Evolutionary conservation across 805 yeast genomes (phyloP).

Genomic region (Teunomyces aglyptinius): DNA sequence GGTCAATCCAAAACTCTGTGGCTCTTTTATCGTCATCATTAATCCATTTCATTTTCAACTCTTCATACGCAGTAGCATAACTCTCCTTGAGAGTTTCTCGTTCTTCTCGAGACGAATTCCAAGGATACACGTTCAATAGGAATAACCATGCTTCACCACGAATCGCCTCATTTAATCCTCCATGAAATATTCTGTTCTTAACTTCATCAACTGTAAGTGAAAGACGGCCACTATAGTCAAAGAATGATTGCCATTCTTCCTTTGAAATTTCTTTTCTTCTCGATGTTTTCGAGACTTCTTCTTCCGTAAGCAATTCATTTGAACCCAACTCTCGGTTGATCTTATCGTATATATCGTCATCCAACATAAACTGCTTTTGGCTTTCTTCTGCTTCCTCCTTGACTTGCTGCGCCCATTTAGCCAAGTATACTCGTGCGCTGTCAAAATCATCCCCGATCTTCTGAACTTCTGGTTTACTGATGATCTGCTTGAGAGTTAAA

Average conservation of each 20-base stretch:
- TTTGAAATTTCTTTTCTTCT: constrained; percentile 64
- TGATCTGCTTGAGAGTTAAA: constrained; percentile 51
- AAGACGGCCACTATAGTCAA: constrained; percentile 76
- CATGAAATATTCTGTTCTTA: constrained; percentile 83
- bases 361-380: constrained; percentile 48
- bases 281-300: constrained; percentile 58
- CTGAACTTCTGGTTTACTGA: constrained; percentile 76
- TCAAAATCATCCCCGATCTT: constrained; percentile 87
- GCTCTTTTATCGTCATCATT: constrained; percentile 48
- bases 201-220: constrained; percentile 74
- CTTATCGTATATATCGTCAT: constrained; percentile 58
- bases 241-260: constrained; percentile 82
- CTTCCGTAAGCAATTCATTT: constrained; percentile 54
- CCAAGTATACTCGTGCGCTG: constrained; percentile 85
- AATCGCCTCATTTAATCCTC: constrained; percentile 63
- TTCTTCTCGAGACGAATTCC: constrained; percentile 78
- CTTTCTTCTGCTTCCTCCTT: constrained; percentile 82
- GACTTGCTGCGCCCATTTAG: constrained; percentile 95
- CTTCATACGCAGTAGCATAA: constrained; percentile 58
- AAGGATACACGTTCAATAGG: constrained; percentile 77
- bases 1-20: constrained; percentile 81
- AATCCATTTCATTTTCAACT: constrained; percentile 71
- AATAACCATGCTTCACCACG: constrained; percentile 85
- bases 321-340: constrained; percentile 62
- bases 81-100: constrained; percentile 57